Evolutionary conservation across 768 basidiomycete species (phyloP).

Genomic region (Amanita muscaria): DNA sequence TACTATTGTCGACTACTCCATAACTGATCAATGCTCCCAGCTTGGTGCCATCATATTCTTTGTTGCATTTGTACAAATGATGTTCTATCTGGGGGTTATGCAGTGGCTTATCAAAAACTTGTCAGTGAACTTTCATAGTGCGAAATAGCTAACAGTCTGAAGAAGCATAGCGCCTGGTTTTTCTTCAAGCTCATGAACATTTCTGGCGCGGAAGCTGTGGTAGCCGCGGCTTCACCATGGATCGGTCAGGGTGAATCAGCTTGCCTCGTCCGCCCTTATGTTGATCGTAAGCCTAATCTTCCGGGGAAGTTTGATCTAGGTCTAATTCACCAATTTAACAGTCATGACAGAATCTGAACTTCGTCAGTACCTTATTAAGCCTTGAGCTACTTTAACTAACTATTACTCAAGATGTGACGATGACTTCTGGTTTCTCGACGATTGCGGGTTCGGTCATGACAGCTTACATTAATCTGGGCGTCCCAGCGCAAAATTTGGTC

Average conservation of each 20-base stretch:
- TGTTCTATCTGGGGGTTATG: slow-evolving; percentile 88
- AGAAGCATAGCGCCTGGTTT: slow-evolving; percentile 63
- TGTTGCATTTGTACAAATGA: slow-evolving; percentile 86
- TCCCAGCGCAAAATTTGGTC: slow-evolving; percentile 70
- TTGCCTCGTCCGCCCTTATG: slow-evolving; percentile 77
- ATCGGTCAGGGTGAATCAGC: slow-evolving; percentile 86
- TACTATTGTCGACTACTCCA: slow-evolving; percentile 1
- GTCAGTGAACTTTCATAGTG: slow-evolving; percentile 32
- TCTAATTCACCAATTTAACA: slow-evolving; percentile 12
- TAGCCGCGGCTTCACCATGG: slow-evolving; percentile 90
- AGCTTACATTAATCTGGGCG: slow-evolving; percentile 74
- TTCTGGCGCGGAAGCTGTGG: slow-evolving; percentile 92
- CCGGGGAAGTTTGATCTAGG: not conserved
- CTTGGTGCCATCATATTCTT: slow-evolving; percentile 86
- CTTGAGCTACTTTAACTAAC: not conserved
- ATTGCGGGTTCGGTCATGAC: slow-evolving; percentile 86
- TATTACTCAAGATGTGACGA: slow-evolving; percentile 45
- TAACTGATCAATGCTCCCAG: slow-evolving; percentile 22
- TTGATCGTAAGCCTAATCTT: slow-evolving; percentile 39
- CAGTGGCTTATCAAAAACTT: slow-evolving; percentile 89
- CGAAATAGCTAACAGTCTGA: not conserved
- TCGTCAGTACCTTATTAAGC: slow-evolving; percentile 28
- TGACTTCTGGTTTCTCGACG: slow-evolving; percentile 92
- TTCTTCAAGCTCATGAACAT: slow-evolving; percentile 89
- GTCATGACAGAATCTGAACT: slow-evolving; percentile 81